Percentiles rank a stretch among this genome's conserved stretches.
These are phyloP conservation scores for Dunaliella sp. DNA, from an alignment of 139 green algal species.

Conservation along the genomic window DNA sequence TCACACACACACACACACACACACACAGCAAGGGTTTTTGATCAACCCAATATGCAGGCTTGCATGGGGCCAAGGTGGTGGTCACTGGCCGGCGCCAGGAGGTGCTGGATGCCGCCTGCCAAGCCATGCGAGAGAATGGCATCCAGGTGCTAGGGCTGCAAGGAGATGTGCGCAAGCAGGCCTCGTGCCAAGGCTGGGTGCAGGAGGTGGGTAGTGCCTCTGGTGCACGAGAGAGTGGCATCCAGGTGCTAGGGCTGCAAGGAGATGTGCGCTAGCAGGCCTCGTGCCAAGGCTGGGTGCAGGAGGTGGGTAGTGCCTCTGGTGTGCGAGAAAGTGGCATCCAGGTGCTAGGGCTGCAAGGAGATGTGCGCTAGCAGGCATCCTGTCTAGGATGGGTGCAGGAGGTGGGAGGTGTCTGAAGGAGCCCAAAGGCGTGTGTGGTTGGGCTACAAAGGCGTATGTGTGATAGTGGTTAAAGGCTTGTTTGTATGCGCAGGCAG, in stretches of 20 bases:
- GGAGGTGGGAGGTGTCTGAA: not conserved
- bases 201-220: slow-evolving; percentile 5
- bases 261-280: slow-evolving; percentile 83
- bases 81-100: slow-evolving; percentile 75
- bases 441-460: no score
- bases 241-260: slow-evolving; percentile 61
- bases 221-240: slow-evolving; percentile 42
- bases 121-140: slow-evolving; percentile 45
- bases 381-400: slow-evolving; percentile 62
- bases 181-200: slow-evolving; percentile 66
- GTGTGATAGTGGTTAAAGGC: no score
- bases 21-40: no score
- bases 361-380: slow-evolving; percentile 79
- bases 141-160: slow-evolving; percentile 63
- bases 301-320: not conserved
- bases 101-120: slow-evolving; percentile 56
- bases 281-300: slow-evolving; percentile 64
- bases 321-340: slow-evolving; percentile 34
- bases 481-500: no score
- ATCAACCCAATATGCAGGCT: slow-evolving; percentile 66
- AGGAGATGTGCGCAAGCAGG: slow-evolving; percentile 82
- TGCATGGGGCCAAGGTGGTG: slow-evolving; percentile 76
- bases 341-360: slow-evolving; percentile 59
- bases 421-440: no score
- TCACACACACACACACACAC: not conserved